phyloP scores from a whole-genome alignment of 2,329 filamentous ascomycete species.

The Aspergillus brunneoviolaceus region DNA sequence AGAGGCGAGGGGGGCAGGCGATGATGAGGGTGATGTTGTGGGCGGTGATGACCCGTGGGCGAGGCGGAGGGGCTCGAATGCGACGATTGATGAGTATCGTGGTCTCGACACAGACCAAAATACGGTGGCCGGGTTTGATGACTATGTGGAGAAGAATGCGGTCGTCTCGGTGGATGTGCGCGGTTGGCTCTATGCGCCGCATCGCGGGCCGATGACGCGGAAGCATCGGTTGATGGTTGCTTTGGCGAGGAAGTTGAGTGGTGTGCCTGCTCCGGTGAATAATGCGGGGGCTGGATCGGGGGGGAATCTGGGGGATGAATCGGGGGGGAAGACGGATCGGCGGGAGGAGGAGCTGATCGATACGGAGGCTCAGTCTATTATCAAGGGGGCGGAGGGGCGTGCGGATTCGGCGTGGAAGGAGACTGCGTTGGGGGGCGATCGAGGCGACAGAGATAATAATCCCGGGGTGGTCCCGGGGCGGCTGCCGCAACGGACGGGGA shows the following conservation, averaged over 20 bases:
- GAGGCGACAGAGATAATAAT: constrained; percentile 20
- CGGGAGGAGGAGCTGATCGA: constrained; percentile 67
- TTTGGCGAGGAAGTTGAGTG: constrained; percentile 81
- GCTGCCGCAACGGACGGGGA: constrained; percentile 45
- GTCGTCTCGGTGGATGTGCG: constrained; percentile 92
- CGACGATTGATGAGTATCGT: constrained; percentile 42
- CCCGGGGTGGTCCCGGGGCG: constrained; percentile 24
- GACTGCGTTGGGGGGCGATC: constrained; percentile 51
- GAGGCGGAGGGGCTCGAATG: constrained; percentile 27
- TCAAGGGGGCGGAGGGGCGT: constrained; percentile 69
- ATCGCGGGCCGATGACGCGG: constrained; percentile 77
- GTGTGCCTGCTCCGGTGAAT: constrained; percentile 68
- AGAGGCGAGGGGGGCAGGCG: too few species aligned
- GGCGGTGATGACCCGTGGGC: constrained; percentile 9
- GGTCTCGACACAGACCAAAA: constrained; percentile 60
- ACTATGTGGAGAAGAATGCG: constrained; percentile 76
- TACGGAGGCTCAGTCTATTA: constrained; percentile 73
- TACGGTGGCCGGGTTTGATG: constrained; percentile 68
- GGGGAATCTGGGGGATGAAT: neutral
- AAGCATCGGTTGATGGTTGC: constrained; percentile 86
- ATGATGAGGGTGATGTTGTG: too few species aligned
- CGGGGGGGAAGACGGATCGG: constrained; percentile 30
- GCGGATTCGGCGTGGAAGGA: constrained; percentile 69
- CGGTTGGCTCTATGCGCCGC: constrained; percentile 91
- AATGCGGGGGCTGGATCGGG: constrained; percentile 31